Conservation (phyloP, 768 basidiomycete genomes). For the Pluteus cervinus region DNA sequence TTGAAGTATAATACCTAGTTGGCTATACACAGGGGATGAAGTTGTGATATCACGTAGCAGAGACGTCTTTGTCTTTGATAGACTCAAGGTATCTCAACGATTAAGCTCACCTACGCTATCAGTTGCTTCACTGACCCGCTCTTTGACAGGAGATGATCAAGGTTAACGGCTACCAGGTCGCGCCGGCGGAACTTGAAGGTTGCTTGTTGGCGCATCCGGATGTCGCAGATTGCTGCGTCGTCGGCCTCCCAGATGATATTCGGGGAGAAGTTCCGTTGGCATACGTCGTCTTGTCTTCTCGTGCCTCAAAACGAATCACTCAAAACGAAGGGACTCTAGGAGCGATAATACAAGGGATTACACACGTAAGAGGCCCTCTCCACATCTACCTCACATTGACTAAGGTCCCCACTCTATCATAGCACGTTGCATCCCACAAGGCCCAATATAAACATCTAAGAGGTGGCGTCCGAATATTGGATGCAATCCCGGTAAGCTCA, state of each 20-base stretch:
- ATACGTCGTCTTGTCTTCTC: slow-evolving; percentile 45
- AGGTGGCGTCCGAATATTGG: slow-evolving; percentile 31
- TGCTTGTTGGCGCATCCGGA: slow-evolving; percentile 41
- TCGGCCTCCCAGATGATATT: slow-evolving; percentile 54
- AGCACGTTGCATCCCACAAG: slow-evolving; percentile 47
- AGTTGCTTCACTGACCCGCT: background rate
- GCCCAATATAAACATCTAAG: slow-evolving; percentile 45
- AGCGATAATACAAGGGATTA: slow-evolving; percentile 32
- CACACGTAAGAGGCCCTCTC: slow-evolving; percentile 26
- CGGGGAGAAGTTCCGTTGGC: slow-evolving; percentile 63
- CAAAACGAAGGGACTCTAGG: slow-evolving; percentile 18
- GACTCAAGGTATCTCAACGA: slow-evolving; percentile 42
- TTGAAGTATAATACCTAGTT: slow-evolving; percentile 26
- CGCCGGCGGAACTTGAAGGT: slow-evolving; percentile 53
- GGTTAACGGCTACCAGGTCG: slow-evolving; percentile 55
- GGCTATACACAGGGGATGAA: slow-evolving; percentile 62
- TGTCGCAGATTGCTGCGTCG: slow-evolving; percentile 54
- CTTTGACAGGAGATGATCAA: slow-evolving; percentile 54
- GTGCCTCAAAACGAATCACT: slow-evolving; percentile 26
- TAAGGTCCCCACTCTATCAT: background rate
- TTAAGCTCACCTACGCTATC: background rate
- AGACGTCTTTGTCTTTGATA: slow-evolving; percentile 53
- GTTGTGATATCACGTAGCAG: slow-evolving; percentile 41
- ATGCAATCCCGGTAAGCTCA: slow-evolving; percentile 24
- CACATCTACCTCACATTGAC: background rate